Base-by-base conservation (phyloP, 495 filamentous ascomycete genomes). In the Aspergillus wentii region DNA sequence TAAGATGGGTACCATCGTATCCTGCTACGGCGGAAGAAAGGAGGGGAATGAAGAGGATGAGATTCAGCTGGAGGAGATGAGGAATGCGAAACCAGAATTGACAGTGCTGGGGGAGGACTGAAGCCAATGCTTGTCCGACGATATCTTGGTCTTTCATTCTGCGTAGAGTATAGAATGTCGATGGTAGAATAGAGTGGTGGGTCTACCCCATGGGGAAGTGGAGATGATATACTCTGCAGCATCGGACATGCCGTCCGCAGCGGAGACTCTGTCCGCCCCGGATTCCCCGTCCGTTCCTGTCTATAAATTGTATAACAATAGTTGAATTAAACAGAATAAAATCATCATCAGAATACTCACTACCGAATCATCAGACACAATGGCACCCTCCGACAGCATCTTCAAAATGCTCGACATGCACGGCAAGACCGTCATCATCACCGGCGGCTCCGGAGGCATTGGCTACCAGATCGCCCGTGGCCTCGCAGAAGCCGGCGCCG, bases 391-490 rank as follows among this genome's bases (percentile, higher is more conserved):
- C n/a, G n/a, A n/a, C n/a, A n/a, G n/a, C n/a, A n/a, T n/a, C n/a
- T n/a, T n/a, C n/a, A n/a, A n/a, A n/a, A n/a, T n/a, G n/a, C n/a
- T 91, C 60, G 85, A 77, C 14, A 63, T 90, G 28, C 80, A 80
- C 50, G 82, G 83, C 28, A 83, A 78, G 47, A 87, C 82, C 3
- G 85, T 82, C 19, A 82, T 89, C 40, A 75, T 91, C 17, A 80
- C 85, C 4, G 86, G 86, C 4, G 85, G 80, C 14, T 81, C 73
- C 13, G 78, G 79, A 15, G 86, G 86, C 18, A 91, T 92, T 48
- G 86, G 86, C 8, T 62, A 82, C 6, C 71, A 72, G 6, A 74
- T 89, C 8, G 84, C 80, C 15, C 72, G 85, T 29, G 82, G 67
- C 9, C 53, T 78, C 17, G 86, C 86, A 8, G 87, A 91, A 52